Evolutionary conservation across 176 grass and related monocot species (phyloP), one percentile per base, ranked within the genome.

Genomic region (Secale cereale): DNA sequence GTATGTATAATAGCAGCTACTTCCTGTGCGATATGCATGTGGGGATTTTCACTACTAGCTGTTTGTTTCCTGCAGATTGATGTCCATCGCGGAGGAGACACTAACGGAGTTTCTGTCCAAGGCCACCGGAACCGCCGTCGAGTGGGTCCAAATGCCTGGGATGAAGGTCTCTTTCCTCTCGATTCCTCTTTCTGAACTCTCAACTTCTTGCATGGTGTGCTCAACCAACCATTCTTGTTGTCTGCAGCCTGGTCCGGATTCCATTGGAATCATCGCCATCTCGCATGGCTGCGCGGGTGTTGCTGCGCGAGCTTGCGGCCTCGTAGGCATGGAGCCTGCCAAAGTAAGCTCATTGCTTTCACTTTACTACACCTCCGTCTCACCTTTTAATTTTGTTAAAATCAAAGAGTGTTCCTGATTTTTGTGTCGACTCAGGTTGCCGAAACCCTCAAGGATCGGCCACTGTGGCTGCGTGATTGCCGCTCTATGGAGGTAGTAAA

Each of bases 221-320:
- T 73, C 45, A 52, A 36, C 52, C 36, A 33, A 36, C 52, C 41
- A 43, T 71, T 85, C 63, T 73, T 82, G 25, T 13, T 69, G 28
- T 61, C 37, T 83, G 63, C 90, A 99, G 97, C 97, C 97, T 99
- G 97, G 97, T 99, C 97, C 97, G 94, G 97, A 99, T 99, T 99
- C 97, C 88, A 94, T 92, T 91, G 97, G 97, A 99, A 99, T 96
- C 94, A 89, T 99, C 65, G 91, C 97, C 89, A 94, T 99, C 89
- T 99, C 97, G 68, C 93, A 94, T 72, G 91, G 94, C 50, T 99
- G 97, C 82, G 82, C 84, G 26, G 97, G 97, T 63, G 86, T 99
- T 12, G 97, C 97, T 27, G 90, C 97, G 80, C 86, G 94, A 82
- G 97, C 97, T 85, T 99, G 94, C 78, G 94, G 92, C 84, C 94